Percentiles rank a stretch among this genome's conserved stretches.
phyloP scores from a whole-genome alignment of 2,329 filamentous ascomycete species.

The Chaetomiaceae sp. region DNA sequence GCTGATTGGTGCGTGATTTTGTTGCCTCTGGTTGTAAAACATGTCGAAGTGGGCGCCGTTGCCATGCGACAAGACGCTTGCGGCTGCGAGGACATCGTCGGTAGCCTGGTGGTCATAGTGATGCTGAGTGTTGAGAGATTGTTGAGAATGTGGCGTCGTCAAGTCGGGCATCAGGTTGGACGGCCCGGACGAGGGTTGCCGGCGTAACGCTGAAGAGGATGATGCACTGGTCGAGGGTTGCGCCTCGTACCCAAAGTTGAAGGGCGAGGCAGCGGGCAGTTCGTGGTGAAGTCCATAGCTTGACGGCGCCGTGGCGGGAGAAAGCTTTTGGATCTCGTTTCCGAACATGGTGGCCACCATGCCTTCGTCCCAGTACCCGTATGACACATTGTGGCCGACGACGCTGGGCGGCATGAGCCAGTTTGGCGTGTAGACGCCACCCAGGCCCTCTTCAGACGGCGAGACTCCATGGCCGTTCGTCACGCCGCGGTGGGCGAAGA shows the following conservation, averaged over 20 bases:
- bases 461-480: not conserved
- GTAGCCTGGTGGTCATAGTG: too few species aligned
- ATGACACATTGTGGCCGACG: slow-evolving; percentile 49
- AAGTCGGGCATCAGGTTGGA: slow-evolving; percentile 14
- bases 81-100: slow-evolving; percentile 54
- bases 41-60: not conserved
- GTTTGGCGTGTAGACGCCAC: slow-evolving; percentile 45
- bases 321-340: not conserved
- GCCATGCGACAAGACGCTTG: slow-evolving; percentile 32
- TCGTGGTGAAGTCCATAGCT: too few species aligned
- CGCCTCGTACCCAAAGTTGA: too few species aligned
- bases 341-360: slow-evolving; percentile 22
- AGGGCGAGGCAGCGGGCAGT: too few species aligned
- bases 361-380: slow-evolving; percentile 2
- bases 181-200: slow-evolving; percentile 3
- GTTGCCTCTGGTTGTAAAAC: not conserved
- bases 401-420: slow-evolving; percentile 62
- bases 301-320: slow-evolving; percentile 19
- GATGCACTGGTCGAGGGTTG: too few species aligned
- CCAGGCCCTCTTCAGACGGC: slow-evolving; percentile 16
- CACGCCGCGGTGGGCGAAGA: not conserved
- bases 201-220: too few species aligned
- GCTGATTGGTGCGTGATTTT: too few species aligned
- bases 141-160: not conserved
- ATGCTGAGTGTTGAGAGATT: slow-evolving; percentile 9